Evolutionary conservation across 2,329 filamentous ascomycete genomes (phyloP), one percentile per base, ranked within the genome.

Genomic region (Ploettnerulaceae sp.): DNA sequence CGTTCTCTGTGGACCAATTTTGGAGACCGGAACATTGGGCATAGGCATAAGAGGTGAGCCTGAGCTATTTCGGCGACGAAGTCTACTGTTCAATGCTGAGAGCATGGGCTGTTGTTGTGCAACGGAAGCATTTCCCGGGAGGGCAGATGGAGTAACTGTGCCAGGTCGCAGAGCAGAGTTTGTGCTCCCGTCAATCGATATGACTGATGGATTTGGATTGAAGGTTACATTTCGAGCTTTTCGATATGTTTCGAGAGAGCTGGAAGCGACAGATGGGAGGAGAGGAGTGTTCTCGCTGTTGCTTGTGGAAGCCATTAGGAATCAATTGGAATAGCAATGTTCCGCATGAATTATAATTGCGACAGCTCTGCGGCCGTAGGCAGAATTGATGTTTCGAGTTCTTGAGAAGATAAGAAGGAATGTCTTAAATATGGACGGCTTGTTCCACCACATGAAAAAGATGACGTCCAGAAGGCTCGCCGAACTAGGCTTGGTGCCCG

Each of bases 1-100:
- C 47, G 89, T 97, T 66, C 93, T 75, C 66, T 98, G 93, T 0
- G 93, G 91, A 2, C 93, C 93, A 48, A 96, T 89, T 69, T 97
- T 96, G 42, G 77, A 68, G 2, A 64, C 51, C 24, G 61, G 61
- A 5, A 51, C 54, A 21, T 62, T 56, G 9, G 67, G 61, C 6
- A 68, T 62, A 26, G 68, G 59, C 20, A 62, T 57, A 28, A 66
- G 57, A 45, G 67, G 66, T 26, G 67, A 64, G 43, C 87, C 84
- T 60, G 89, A 84, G 66, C 88, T 95, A 61, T 95, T 93, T 55
- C 90, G 79, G 60, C 91, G 76, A 45, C 88, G 83, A 36, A 96
- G 74, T 68, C 90, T 95, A 75, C 75, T 91, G 68, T 96, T 95
- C 57, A 96, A 70, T 3, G 85, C 79, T 4, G 89, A 82, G 18